Evolutionary conservation across 257 asterid species (phyloP).

Genomic region (Parsonsia alboflavescens): DNA sequence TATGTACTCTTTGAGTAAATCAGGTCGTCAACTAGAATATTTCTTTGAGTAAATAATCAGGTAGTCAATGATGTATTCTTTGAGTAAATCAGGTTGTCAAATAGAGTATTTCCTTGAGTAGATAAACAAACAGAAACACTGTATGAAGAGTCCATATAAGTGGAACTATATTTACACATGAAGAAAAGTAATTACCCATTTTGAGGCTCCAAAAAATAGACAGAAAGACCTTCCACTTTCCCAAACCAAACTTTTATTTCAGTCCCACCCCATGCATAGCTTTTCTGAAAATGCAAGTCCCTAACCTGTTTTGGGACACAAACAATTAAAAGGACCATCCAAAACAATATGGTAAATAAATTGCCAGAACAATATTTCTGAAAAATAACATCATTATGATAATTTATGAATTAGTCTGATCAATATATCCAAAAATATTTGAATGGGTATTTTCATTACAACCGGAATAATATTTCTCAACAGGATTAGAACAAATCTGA

Average conservation of each 20-base stretch:
- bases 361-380: background rate
- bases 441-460: background rate
- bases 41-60: no score
- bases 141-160: background rate
- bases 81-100: no score
- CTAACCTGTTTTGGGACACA: conserved; percentile 53
- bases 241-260: conserved; percentile 95
- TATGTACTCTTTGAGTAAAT: no score
- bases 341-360: background rate
- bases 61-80: no score
- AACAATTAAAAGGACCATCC: background rate
- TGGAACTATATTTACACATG: conserved; percentile 11
- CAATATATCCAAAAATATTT: background rate
- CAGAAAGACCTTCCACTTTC: conserved; percentile 91
- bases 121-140: conserved; percentile 5
- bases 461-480: background rate
- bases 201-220: conserved; percentile 96
- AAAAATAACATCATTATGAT: background rate
- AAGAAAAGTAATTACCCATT: conserved; percentile 61
- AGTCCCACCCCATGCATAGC: conserved; percentile 84
- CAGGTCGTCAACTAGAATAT: no score
- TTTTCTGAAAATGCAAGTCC: conserved; percentile 67
- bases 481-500: background rate
- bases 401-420: background rate
- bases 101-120: background rate